Evolutionary conservation across 441 rosid genomes (phyloP).

Genomic region (Erodium trifolium): DNA sequence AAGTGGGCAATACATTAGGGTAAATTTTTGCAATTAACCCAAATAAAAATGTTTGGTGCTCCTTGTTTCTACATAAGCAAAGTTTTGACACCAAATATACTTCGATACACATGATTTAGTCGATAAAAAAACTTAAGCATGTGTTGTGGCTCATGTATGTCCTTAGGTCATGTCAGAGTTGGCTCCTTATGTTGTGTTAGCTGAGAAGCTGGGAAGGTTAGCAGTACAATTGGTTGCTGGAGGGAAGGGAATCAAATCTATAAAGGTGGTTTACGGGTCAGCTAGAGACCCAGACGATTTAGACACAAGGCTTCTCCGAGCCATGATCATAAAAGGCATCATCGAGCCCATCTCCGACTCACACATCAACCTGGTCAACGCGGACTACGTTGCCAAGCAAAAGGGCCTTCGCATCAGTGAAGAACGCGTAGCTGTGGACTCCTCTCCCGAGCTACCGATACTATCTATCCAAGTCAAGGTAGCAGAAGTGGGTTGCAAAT

Average conservation of each 20-base stretch:
- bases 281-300: constrained; percentile 75
- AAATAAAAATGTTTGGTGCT: too few relatives aligned
- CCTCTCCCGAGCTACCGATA: constrained; percentile 72
- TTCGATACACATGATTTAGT: too few relatives aligned
- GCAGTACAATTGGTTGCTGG: constrained; percentile 88
- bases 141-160: neutral
- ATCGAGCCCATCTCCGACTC: constrained; percentile 80
- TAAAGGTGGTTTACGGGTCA: constrained; percentile 65
- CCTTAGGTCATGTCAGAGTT: constrained; percentile 56
- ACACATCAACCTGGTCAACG: constrained; percentile 82
- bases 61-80: too few relatives aligned
- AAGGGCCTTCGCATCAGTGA: constrained; percentile 74
- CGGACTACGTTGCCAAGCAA: constrained; percentile 92
- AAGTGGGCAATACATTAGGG: too few relatives aligned
- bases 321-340: constrained; percentile 87
- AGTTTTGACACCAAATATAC: too few relatives aligned
- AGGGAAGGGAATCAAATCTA: constrained; percentile 73
- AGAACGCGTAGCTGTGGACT: constrained; percentile 55
- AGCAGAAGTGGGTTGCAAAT: constrained; percentile 73
- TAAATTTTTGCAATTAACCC: too few relatives aligned
- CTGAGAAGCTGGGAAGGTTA: constrained; percentile 82
- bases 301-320: constrained; percentile 88
- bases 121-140: too few relatives aligned
- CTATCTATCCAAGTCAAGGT: constrained; percentile 68
- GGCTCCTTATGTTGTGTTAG: constrained; percentile 68